phyloP scores from a whole-genome alignment of 2,329 filamentous ascomycete genomes.

The Cladosporium sp. region DNA sequence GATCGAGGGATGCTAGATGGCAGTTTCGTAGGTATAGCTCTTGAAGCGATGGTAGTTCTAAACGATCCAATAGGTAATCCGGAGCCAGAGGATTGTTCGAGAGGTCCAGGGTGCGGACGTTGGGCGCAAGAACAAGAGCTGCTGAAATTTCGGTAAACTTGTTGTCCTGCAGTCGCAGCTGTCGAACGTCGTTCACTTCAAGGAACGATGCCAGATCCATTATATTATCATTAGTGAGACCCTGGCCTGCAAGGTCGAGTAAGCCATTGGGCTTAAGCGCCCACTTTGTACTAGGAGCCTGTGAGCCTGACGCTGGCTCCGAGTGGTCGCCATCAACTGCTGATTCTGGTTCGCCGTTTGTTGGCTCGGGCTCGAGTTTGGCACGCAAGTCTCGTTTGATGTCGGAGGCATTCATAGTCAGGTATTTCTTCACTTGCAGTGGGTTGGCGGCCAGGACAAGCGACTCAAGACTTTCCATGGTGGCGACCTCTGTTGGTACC shows the following conservation, averaged over 20 bases:
- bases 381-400: conserved; percentile 72
- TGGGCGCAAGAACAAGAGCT: conserved; percentile 68
- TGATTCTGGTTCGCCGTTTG: conserved; percentile 40
- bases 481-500: conserved; percentile 72
- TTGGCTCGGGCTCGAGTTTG: conserved; percentile 60
- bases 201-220: conserved; percentile 46
- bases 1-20: conserved; percentile 68
- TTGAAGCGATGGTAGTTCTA: conserved; percentile 66
- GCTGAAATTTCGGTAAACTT: conserved; percentile 67
- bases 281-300: conserved; percentile 32
- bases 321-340: conserved; percentile 43
- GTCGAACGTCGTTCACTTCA: conserved; percentile 50
- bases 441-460: conserved; percentile 87
- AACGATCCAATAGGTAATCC: conserved; percentile 68
- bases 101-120: conserved; percentile 56
- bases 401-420: conserved; percentile 76
- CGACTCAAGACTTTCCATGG: conserved; percentile 74
- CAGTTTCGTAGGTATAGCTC: conserved; percentile 77
- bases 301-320: conserved; percentile 22
- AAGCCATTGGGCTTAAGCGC: conserved; percentile 36
- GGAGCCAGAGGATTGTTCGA: conserved; percentile 40
- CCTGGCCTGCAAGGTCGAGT: conserved; percentile 43
- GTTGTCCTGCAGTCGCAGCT: conserved; percentile 75
- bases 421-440: conserved; percentile 74
- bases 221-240: conserved; percentile 41